Base-by-base conservation (phyloP, 441 rosid genomes). In the California macrophylla region DNA sequence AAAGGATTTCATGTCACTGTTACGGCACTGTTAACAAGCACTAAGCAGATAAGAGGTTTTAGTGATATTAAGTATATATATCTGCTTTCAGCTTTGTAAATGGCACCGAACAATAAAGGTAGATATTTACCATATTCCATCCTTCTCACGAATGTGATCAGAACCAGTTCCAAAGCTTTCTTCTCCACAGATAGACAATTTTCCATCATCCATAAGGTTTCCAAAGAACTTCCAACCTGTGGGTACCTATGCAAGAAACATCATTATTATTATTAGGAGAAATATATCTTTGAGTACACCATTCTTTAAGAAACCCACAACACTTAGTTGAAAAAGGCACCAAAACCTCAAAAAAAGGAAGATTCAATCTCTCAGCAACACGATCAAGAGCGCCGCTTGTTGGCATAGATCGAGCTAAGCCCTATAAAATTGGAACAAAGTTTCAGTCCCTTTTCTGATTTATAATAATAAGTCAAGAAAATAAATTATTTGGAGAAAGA, bases 161-260 rank as follows among this genome's bases (percentile, higher is more conserved):
- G 99, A 94, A 72, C 97, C 97, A 52, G 99, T 92, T 75, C 97
- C 97, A 71, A 94, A 94, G 82, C 97, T 92, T 81, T 92, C 99
- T 79, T 94, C 97, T 67, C 98, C 99, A 71, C 97, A 94, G 66
- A 92, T 76, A 34, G 98, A 92, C 87, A 94, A 75, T 77, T 89
- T 89, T 71, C 90, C 97, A 77, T 96, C 89, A 75, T 94, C 99
- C 97, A 92, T 90, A 61, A 94, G 96, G 83, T 90, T 94, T 60
- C 99, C 97, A 72, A 94, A 94, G 79, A 89, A 92, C 70, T 90
- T 90, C 99, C 99, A 90, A 25, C 98, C 99, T 0, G 99, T 94
- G 23, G 97, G 97, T 42, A 94, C 97, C 98, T 91, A 81, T 66
- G 28, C 71, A 67, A 75, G 16, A 75, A 72, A 58, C 54, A 50